Base-by-base conservation (phyloP, 106 monocot genomes). In the Dioscorea zingiberensis region DNA sequence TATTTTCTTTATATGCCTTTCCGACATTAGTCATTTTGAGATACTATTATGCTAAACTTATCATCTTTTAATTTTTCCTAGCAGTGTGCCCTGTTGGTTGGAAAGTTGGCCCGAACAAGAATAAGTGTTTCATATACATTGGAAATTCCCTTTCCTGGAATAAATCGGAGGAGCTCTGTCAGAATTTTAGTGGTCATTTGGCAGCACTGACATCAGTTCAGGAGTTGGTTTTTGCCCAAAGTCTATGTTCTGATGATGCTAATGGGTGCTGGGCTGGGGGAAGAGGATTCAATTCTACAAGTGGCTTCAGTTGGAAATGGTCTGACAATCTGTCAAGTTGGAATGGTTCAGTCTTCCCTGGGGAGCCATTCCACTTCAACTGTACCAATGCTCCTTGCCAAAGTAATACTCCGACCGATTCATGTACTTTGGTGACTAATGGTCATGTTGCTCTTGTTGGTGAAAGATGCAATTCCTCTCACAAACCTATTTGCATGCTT, bases 261-360 rank as follows among this genome's bases (percentile, higher is more conserved):
- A 70, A 54, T 17, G 88, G 85, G 13, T 97, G 95, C 51, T 97
- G 95, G 91, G 83, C 88, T 29, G 91, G 95, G 21, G 91, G 91
- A 45, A 74, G 61, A 55, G 75, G 68, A 23, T 65, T 76, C 69
- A 88, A 86, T 69, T 81, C 86, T 17, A 65, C 62, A 60, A 57
- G 32, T 75, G 87, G 84, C 59, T 76, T 58, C 64, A 26, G 27
- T 21, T 94, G 94, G 94, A 83, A 73, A 68, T 91, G 87, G 87
- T 83, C 91, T 16, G 83, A 91, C 48, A 81, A 78, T 47, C 44
- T 19, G 28, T 71, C 90, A 45, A 48, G 21, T 47, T 91, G 91
- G 94, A 95, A 91, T 48, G 53, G 72, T 7, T 79, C 84, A 17
- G 66, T 76, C 47, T 80, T 87, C 46, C 82, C 78, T 15, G 74